Base-by-base conservation (phyloP, 1,284 basidiomycete species). In the Inonotus hispidus region DNA sequence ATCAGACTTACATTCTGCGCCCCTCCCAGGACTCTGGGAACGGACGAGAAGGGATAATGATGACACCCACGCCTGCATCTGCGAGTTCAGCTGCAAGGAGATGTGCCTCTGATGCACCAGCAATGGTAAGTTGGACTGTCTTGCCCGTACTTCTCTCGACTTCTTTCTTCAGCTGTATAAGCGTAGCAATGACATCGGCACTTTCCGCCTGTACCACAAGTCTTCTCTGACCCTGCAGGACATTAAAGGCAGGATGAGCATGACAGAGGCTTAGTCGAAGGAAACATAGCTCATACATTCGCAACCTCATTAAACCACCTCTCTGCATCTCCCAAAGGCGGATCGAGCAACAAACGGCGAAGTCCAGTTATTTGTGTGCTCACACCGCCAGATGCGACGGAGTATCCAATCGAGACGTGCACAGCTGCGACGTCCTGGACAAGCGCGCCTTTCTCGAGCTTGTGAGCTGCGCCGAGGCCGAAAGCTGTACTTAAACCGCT, bases 121-220 rank as follows among this genome's bases (percentile, higher is more conserved):
- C 74, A 56, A 90, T 80, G 1, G 83, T 87, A 68, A 90, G 69
- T 60, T 75, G 79, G 21, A 89, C 72, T 1, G 64, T 61, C 1
- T 68, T 68, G 5, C 78, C 70, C 1, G 71, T 77, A 47, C 68
- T 63, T 0, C 67, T 66, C 63, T 92, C 90, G 16, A 90, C 79
- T 65, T 92, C 85, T 63, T 78, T 77, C 78, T 93, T 93, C 62
- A 96, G 77, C 14, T 79, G 71, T 38, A 96, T 74, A 16, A 96
- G 73, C 7, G 88, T 85, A 0, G 89, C 87, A 55, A 95, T 94
- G 52, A 88, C 76, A 71, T 95, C 90, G 10, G 89, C 90, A 60
- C 80, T 83, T 65, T 80, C 73, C 0, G 79, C 79, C 1, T 79
- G 73, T 21, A 88, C 74, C 1, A 88, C 82, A 47, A 90, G 70